phyloP scores from a whole-genome alignment of 768 basidiomycete genomes.

The Nevesoporus exiguus region DNA sequence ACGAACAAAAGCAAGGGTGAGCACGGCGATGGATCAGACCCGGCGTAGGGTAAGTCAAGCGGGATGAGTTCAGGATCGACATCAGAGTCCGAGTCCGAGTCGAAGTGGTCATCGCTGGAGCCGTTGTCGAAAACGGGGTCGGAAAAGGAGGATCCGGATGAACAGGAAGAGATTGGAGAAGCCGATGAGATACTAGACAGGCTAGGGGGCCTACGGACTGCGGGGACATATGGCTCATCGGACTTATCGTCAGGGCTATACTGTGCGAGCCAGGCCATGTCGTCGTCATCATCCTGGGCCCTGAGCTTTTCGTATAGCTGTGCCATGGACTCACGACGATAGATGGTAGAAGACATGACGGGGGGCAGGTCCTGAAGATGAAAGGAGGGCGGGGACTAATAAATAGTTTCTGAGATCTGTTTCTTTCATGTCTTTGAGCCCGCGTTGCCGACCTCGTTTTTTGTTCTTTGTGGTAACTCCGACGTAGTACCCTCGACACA shows the following conservation, averaged over 20 bases:
- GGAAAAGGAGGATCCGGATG: slow-evolving; percentile 20
- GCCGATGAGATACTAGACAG: slow-evolving; percentile 29
- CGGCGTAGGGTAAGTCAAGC: slow-evolving; percentile 13
- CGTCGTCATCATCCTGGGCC: slow-evolving; percentile 34
- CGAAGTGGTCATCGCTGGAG: slow-evolving; percentile 22
- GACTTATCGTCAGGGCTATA: slow-evolving; percentile 33
- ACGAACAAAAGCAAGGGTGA: slow-evolving; percentile 27
- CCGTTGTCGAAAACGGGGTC: slow-evolving; percentile 21
- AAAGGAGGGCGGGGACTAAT: slow-evolving; percentile 19
- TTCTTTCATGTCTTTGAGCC: slow-evolving; percentile 39
- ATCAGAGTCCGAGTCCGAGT: slow-evolving; percentile 32
- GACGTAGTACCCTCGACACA: slow-evolving; percentile 33
- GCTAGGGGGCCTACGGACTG: slow-evolving; percentile 15
- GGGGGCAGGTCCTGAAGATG: slow-evolving; percentile 14
- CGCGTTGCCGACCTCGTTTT: slow-evolving; percentile 40
- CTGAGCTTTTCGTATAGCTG: slow-evolving; percentile 35
- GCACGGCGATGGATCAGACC: slow-evolving; percentile 4
- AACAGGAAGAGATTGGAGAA: slow-evolving; percentile 24
- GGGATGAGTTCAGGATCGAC: slow-evolving; percentile 24
- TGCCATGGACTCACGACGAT: slow-evolving; percentile 36
- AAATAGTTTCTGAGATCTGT: slow-evolving; percentile 32
- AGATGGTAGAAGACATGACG: slow-evolving; percentile 31
- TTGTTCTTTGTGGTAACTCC: slow-evolving; percentile 40
- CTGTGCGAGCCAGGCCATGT: slow-evolving; percentile 35
- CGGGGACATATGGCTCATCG: slow-evolving; percentile 24